Percentiles rank a stretch among this genome's conserved stretches.
Evolutionary conservation across 2,329 filamentous ascomycete genomes (phyloP).

Genomic region (Albophoma yamanashiensis): DNA sequence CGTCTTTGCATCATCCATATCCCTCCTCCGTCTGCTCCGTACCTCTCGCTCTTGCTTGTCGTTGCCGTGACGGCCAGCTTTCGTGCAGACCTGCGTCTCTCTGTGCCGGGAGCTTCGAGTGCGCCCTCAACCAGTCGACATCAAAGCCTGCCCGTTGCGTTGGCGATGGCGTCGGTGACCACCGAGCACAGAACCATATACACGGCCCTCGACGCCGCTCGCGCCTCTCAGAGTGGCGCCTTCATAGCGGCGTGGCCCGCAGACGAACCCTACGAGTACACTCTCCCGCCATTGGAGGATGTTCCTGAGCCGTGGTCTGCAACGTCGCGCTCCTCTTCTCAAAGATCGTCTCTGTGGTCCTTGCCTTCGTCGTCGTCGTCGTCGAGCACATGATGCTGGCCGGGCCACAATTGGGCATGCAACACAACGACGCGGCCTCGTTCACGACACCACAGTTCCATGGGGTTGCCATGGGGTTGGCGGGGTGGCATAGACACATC

Average conservation of each 20-base stretch:
- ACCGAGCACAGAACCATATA: conserved; percentile 6
- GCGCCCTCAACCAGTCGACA: not conserved
- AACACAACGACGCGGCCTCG: not conserved
- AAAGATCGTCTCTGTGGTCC: not conserved
- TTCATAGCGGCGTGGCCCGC: conserved; percentile 16
- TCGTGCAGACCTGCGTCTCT: not conserved
- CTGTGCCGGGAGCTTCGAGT: not conserved
- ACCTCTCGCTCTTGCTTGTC: not conserved
- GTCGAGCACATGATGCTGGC: not conserved
- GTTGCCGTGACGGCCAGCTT: not conserved
- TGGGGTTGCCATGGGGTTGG: not conserved
- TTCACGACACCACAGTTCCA: not conserved
- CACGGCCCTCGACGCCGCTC: conserved; percentile 13
- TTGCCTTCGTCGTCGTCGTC: not conserved
- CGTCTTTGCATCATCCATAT: not conserved
- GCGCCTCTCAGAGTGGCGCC: conserved; percentile 11
- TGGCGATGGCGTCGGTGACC: not conserved
- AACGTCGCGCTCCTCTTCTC: not conserved
- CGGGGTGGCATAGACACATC: not conserved
- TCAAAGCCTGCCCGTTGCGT: not conserved
- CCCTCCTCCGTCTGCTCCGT: not conserved
- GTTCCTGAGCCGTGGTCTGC: not conserved
- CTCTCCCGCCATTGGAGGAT: conserved; percentile 2
- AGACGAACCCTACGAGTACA: conserved; percentile 10
- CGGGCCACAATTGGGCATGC: not conserved